Conservation (phyloP, 2,329 filamentous ascomycete genomes). For the Xylariales sp. region DNA sequence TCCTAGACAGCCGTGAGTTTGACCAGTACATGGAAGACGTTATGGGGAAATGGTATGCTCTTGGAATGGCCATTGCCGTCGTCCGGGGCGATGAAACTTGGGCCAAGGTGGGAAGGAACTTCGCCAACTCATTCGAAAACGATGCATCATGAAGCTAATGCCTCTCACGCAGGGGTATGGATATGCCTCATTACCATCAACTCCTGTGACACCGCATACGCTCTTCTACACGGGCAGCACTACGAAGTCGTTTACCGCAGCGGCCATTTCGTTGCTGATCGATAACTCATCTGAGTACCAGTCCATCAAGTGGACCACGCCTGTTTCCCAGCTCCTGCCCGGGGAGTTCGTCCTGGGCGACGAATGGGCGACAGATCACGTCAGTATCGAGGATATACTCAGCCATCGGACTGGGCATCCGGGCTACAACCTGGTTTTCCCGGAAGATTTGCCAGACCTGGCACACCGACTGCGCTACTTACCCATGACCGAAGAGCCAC, state of each 20-base stretch:
- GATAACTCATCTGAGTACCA: slow-evolving; percentile 36
- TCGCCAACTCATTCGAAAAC: too few relatives aligned
- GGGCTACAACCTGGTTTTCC: slow-evolving; percentile 29
- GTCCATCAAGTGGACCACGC: slow-evolving; percentile 40
- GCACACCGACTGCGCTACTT: slow-evolving; percentile 39
- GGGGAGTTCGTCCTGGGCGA: slow-evolving; percentile 49
- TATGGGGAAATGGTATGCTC: slow-evolving; percentile 32
- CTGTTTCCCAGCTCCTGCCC: slow-evolving; percentile 40
- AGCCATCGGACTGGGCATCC: slow-evolving; percentile 49
- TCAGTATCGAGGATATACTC: slow-evolving; percentile 51
- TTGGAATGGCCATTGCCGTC: slow-evolving; percentile 36
- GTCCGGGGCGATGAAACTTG: slow-evolving; percentile 31
- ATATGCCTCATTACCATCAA: slow-evolving; percentile 26
- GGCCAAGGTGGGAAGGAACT: slow-evolving; percentile 25
- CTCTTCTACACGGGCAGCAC: slow-evolving; percentile 53
- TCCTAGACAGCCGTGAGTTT: too few relatives aligned
- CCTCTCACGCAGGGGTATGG: slow-evolving; percentile 30
- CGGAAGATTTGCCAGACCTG: slow-evolving; percentile 27
- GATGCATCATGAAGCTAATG: background rate
- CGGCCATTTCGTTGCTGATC: slow-evolving; percentile 43
- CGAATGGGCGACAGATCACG: slow-evolving; percentile 38
- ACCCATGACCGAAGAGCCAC: slow-evolving; percentile 27
- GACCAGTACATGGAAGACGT: slow-evolving; percentile 18
- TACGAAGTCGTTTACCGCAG: slow-evolving; percentile 51
- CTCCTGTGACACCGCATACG: slow-evolving; percentile 38